Conservation (phyloP, 2,329 filamentous ascomycete species). For the Zasmidium angulare region DNA sequence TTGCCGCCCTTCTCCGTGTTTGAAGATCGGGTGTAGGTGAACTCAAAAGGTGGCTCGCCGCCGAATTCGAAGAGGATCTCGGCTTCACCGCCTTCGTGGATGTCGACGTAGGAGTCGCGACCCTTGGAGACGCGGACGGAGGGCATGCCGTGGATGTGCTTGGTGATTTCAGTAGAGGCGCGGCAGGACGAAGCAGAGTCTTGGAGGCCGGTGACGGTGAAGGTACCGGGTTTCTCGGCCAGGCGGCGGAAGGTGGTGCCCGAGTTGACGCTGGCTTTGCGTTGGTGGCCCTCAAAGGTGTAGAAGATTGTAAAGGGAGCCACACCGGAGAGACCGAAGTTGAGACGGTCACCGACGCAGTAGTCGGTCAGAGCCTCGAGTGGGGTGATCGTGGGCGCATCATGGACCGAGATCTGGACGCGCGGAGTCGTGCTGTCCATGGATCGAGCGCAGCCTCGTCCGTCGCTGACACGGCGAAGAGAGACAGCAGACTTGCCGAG, state of each 20-base stretch:
- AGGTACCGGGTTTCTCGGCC: conserved; percentile 85
- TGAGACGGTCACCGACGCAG: conserved; percentile 92
- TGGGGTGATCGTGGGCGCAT: conserved; percentile 86
- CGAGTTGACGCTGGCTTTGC: conserved; percentile 70
- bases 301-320: conserved; percentile 93
- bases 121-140: conserved; percentile 89
- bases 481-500: conserved; percentile 87
- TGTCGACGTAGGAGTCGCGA: conserved; percentile 77
- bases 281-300: conserved; percentile 74
- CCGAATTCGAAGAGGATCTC: conserved; percentile 94
- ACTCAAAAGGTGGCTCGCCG: conserved; percentile 94
- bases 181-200: conserved; percentile 89
- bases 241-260: conserved; percentile 89
- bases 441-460: conserved; percentile 79
- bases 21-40: conserved; percentile 89
- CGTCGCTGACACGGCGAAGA: conserved; percentile 86
- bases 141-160: conserved; percentile 87
- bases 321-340: conserved; percentile 85
- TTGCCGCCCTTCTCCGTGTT: conserved; percentile 74
- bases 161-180: conserved; percentile 73
- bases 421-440: conserved; percentile 65
- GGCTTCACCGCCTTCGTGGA: conserved; percentile 93
- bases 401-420: conserved; percentile 88
- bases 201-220: conserved; percentile 80
- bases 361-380: conserved; percentile 83